Conservation (phyloP, 2,329 filamentous ascomycete genomes). For the Talaromyces pinophilus region DNA sequence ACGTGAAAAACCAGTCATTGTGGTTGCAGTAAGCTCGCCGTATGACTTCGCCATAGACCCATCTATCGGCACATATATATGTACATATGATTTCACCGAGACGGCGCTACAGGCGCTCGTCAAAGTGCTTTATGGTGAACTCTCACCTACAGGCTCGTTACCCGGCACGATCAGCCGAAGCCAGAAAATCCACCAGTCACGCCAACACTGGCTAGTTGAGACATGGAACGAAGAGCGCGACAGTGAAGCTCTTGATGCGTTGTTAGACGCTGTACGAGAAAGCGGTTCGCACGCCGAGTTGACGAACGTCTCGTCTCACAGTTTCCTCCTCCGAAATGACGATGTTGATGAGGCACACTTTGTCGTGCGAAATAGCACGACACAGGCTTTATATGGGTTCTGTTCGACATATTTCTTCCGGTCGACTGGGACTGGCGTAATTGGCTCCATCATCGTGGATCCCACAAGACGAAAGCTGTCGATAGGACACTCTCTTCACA, state of each 20-base stretch:
- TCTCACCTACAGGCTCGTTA: constrained; percentile 57
- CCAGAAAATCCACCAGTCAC: constrained; percentile 82
- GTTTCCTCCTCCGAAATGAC: constrained; percentile 72
- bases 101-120: constrained; percentile 83
- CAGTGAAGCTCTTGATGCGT: constrained; percentile 68
- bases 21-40: constrained; percentile 89
- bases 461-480: constrained; percentile 82
- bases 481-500: constrained; percentile 86
- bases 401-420: constrained; percentile 83
- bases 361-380: constrained; percentile 91
- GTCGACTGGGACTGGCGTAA: constrained; percentile 68
- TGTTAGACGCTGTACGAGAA: constrained; percentile 70
- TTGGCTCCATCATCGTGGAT: constrained; percentile 88
- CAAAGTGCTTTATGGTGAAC: constrained; percentile 77
- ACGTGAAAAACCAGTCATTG: constrained; percentile 78
- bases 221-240: constrained; percentile 81
- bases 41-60: constrained; percentile 96
- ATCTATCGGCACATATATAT: constrained; percentile 86
- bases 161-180: constrained; percentile 80
- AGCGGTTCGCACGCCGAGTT: constrained; percentile 63
- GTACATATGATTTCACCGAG: constrained; percentile 95
- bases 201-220: constrained; percentile 93
- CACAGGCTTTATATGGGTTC: constrained; percentile 86
- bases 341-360: constrained; percentile 81
- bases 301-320: constrained; percentile 67